phyloP scores from a whole-genome alignment of 1,139 yeast genomes.

The Magnusiomyces tetraspermus region DNA sequence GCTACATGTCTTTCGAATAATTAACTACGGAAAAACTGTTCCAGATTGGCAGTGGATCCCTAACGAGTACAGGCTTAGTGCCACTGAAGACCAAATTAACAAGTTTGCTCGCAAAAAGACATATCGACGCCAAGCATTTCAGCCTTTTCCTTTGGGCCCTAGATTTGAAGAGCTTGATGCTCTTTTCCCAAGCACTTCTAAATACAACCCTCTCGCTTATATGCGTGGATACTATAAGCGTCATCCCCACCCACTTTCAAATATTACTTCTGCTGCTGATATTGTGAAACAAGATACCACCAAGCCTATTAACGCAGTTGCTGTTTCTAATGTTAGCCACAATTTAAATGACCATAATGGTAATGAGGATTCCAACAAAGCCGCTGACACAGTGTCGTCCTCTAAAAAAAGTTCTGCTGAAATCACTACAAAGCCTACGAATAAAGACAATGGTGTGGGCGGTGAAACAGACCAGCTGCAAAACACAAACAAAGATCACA shows the following conservation, averaged over 20 bases:
- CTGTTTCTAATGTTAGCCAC: background rate
- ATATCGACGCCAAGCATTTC: constrained; percentile 5
- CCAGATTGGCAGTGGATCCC: constrained; percentile 6
- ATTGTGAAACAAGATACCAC: background rate
- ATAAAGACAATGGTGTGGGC: no score
- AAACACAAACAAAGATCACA: background rate
- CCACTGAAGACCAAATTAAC: constrained; percentile 7
- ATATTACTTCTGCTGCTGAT: background rate
- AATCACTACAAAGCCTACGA: no score
- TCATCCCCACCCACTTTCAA: background rate
- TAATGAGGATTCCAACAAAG: background rate
- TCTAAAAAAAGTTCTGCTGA: background rate
- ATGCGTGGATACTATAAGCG: background rate
- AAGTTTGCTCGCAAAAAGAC: constrained; percentile 3
- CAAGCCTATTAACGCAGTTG: background rate
- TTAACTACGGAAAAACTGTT: constrained; percentile 6
- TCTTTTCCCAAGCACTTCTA: constrained; percentile 4
- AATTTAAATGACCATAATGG: background rate
- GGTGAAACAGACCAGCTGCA: no score
- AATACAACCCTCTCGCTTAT: constrained; percentile 6
- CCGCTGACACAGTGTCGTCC: background rate
- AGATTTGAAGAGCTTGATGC: constrained; percentile 5
- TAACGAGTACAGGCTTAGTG: background rate
- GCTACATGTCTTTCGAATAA: constrained; percentile 6
- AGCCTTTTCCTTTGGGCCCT: constrained; percentile 6